These are phyloP conservation scores for Prunus kanzakura DNA, from an alignment of 306 rosid species.

Conservation along the genomic window DNA sequence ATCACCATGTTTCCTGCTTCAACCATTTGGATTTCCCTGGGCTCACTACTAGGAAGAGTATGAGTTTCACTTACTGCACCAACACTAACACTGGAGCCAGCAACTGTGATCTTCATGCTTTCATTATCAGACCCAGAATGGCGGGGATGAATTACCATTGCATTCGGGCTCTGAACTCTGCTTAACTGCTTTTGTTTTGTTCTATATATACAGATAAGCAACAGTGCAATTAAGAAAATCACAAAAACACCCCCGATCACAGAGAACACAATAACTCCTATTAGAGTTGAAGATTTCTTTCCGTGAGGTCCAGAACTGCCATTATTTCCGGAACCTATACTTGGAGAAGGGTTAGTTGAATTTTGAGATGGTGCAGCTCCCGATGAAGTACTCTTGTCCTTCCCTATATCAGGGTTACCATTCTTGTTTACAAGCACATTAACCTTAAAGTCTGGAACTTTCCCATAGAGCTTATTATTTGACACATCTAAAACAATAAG, in stretches of 20 bases:
- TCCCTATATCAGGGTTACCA: conserved; percentile 66
- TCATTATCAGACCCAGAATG: conserved; percentile 84
- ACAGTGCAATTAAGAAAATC: conserved; percentile 48
- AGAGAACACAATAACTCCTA: conserved; percentile 57
- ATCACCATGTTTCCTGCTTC: conserved; percentile 94
- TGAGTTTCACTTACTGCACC: conserved; percentile 66
- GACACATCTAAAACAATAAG: conserved; percentile 57
- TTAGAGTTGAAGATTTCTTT: conserved; percentile 44
- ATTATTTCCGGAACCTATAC: conserved; percentile 20
- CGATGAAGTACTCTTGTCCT: conserved; percentile 36
- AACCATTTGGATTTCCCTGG: conserved; percentile 81
- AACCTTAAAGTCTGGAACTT: conserved; percentile 58
- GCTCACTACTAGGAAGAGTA: conserved; percentile 47
- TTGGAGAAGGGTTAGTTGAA: conserved; percentile 15
- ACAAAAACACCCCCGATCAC: conserved; percentile 55
- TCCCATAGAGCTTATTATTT: conserved; percentile 62
- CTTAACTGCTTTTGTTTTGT: conserved; percentile 65
- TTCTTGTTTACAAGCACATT: conserved; percentile 38
- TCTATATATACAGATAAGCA: conserved; percentile 59
- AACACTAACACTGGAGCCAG: conserved; percentile 83
- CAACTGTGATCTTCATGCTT: conserved; percentile 85
- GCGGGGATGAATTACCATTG: conserved; percentile 72
- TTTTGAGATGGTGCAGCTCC: conserved; percentile 27
- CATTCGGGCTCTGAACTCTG: conserved; percentile 86
- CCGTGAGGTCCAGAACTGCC: conserved; percentile 31